These are phyloP conservation scores for Fusarium buxicola DNA, from an alignment of 2,329 filamentous ascomycete species.

Conservation along the genomic window DNA sequence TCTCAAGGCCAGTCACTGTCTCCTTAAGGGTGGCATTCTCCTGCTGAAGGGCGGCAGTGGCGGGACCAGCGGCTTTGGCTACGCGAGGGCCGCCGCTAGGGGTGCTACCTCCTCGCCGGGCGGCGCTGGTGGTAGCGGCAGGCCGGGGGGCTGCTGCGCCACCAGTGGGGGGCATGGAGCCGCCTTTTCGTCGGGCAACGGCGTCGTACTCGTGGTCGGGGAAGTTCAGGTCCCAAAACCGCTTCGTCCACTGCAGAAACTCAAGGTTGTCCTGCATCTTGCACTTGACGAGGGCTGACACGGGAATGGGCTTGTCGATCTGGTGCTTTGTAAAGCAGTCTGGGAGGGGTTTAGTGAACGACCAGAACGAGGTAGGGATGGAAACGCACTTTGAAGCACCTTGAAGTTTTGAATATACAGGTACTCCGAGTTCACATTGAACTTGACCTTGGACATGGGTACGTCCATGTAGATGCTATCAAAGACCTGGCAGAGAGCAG, in stretches of 20 bases:
- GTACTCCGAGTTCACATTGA: constrained; percentile 97
- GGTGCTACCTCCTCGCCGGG: constrained; percentile 69
- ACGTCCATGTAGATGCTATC: constrained; percentile 98
- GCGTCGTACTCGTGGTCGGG: constrained; percentile 98
- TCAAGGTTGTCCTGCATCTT: constrained; percentile 99
- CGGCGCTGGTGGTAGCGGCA: constrained; percentile 62
- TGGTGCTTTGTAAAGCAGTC: constrained; percentile 87
- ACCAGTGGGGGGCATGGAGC: constrained; percentile 66
- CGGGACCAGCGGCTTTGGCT: constrained; percentile 64
- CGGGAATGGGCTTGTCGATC: constrained; percentile 89
- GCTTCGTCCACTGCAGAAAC: constrained; percentile 97
- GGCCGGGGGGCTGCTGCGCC: constrained; percentile 62
- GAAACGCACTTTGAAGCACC: constrained; percentile 84
- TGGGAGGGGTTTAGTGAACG: constrained; percentile 48
- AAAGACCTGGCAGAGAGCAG: constrained; percentile 95
- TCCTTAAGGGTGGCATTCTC: constrained; percentile 94
- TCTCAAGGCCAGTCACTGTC: constrained; percentile 92
- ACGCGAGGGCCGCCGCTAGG: constrained; percentile 67
- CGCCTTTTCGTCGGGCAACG: constrained; percentile 83
- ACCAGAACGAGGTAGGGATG: background rate
- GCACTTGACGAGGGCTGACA: constrained; percentile 92
- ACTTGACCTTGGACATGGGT: constrained; percentile 96
- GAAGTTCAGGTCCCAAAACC: constrained; percentile 98
- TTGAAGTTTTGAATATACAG: constrained; percentile 99
- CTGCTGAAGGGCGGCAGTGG: constrained; percentile 78